A percentile compares a stretch with the other conserved stretches of the same genome.
These are phyloP conservation scores for Aphanomyces invadans DNA, from an alignment of 352 stramenopile genomes.

Conservation along the genomic window DNA sequence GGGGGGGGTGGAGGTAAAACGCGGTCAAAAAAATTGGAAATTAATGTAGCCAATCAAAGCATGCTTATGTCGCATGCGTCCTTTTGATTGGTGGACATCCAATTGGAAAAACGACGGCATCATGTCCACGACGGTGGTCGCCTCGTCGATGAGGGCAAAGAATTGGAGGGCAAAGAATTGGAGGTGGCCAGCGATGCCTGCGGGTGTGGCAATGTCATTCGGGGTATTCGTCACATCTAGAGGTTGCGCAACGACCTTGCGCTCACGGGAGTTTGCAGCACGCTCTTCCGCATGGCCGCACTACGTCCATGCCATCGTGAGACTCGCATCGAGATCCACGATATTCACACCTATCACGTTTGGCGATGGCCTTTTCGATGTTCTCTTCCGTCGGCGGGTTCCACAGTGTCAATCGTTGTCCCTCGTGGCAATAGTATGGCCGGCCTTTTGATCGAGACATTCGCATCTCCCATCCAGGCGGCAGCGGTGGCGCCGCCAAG, in stretches of 20 bases:
- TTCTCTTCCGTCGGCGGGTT: constrained; percentile 50
- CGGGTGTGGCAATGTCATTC: too few species aligned
- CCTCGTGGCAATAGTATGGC: constrained; percentile 79
- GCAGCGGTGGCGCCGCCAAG: constrained; percentile 45
- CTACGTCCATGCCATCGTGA: neutral
- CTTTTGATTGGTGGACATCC: constrained; percentile 5
- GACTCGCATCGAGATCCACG: neutral
- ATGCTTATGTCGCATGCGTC: neutral
- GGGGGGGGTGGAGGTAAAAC: neutral
- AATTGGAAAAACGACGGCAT: neutral
- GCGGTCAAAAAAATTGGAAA: neutral
- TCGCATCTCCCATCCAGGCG: constrained; percentile 68
- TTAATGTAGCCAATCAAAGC: neutral
- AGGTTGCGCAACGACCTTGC: neutral
- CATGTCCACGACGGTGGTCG: neutral
- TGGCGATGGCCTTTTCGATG: constrained; percentile 2
- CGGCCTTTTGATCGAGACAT: constrained; percentile 79
- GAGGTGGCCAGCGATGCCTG: too few species aligned
- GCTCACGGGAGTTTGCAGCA: neutral
- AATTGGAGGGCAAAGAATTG: neutral
- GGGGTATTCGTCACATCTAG: too few species aligned
- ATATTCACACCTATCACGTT: constrained; percentile 14
- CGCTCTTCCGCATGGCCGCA: neutral
- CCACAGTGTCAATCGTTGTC: constrained; percentile 69
- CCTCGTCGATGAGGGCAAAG: neutral